A percentile compares a stretch with the other conserved stretches of the same genome.
Evolutionary conservation across 2,329 filamentous ascomycete genomes (phyloP).

Genomic region (Lasiodiplodia citricola): DNA sequence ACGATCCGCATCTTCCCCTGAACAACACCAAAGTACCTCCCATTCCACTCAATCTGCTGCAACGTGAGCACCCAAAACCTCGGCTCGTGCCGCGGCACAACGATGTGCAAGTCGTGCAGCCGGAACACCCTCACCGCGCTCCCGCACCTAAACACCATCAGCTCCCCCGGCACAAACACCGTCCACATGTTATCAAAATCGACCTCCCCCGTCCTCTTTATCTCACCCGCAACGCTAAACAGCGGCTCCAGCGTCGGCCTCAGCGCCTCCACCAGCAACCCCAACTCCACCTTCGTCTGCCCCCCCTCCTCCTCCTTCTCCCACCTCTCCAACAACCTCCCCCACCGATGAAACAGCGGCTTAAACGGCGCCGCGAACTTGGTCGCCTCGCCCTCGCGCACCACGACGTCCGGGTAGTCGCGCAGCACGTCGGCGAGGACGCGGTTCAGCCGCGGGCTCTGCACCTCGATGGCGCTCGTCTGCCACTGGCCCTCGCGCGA

Average conservation of each 20-base stretch:
- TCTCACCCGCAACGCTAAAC: conserved; percentile 48
- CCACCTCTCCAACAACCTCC: conserved; percentile 32
- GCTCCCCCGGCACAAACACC: conserved; percentile 45
- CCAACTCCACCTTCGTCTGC: conserved; percentile 44
- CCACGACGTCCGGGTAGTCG: conserved; percentile 65
- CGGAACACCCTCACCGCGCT: conserved; percentile 31
- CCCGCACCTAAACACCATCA: conserved; percentile 31
- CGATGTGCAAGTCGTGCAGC: conserved; percentile 38
- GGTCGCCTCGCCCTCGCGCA: conserved; percentile 60
- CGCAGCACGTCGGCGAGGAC: conserved; percentile 61
- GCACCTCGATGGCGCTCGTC: conserved; percentile 44
- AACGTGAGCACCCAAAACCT: conserved; percentile 37
- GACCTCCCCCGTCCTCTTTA: conserved; percentile 46
- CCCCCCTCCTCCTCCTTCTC: conserved; percentile 34
- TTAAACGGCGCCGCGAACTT: conserved; percentile 66
- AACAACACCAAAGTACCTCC: conserved; percentile 38
- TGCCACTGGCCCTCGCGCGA: background rate
- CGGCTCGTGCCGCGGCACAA: conserved; percentile 33
- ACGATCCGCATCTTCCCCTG: background rate
- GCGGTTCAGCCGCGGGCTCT: conserved; percentile 65
- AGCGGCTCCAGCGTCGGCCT: conserved; percentile 48
- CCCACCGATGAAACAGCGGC: conserved; percentile 71
- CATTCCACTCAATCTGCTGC: conserved; percentile 44
- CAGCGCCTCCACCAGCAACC: conserved; percentile 45
- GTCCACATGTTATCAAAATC: conserved; percentile 52